phyloP scores from a whole-genome alignment of 768 basidiomycete species.

The Mycena latifolia region DNA sequence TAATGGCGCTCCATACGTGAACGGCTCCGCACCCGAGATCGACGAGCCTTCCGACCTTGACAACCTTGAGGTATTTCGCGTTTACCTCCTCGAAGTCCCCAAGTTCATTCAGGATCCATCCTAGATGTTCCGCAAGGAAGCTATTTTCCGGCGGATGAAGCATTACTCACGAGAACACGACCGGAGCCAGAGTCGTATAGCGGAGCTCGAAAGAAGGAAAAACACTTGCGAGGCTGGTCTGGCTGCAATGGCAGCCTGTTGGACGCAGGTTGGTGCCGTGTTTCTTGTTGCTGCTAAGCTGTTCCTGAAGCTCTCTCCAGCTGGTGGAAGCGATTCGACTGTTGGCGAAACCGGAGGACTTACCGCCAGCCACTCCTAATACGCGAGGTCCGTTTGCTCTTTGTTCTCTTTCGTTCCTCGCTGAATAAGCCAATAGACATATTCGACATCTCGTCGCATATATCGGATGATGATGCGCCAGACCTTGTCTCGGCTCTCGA shows the following conservation, averaged over 20 bases:
- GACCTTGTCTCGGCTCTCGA: conserved; percentile 61
- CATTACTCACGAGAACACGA: conserved; percentile 84
- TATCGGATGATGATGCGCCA: conserved; percentile 50
- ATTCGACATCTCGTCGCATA: conserved; percentile 59
- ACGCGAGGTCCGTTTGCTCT: conserved; percentile 51
- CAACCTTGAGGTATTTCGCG: conserved; percentile 72
- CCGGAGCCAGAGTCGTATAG: conserved; percentile 69
- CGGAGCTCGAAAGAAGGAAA: conserved; percentile 75
- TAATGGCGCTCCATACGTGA: conserved; percentile 67
- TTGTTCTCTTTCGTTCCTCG: conserved; percentile 19
- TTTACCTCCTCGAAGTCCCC: conserved; percentile 24
- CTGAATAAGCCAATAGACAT: conserved; percentile 49
- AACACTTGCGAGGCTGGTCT: conserved; percentile 77
- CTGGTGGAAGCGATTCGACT: conserved; percentile 75
- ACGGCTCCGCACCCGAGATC: conserved; percentile 57
- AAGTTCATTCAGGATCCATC: conserved; percentile 33
- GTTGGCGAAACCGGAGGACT: conserved; percentile 64
- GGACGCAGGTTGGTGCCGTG: conserved; percentile 71
- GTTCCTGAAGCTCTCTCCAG: conserved; percentile 49
- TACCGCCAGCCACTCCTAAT: conserved; percentile 56
- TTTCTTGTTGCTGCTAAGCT: conserved; percentile 18
- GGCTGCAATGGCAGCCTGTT: conserved; percentile 82
- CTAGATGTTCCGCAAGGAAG: conserved; percentile 89
- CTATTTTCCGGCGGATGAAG: conserved; percentile 87
- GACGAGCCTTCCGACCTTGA: conserved; percentile 65